Base-by-base conservation (phyloP, 768 basidiomycete genomes). In the Nidula microcarpa region DNA sequence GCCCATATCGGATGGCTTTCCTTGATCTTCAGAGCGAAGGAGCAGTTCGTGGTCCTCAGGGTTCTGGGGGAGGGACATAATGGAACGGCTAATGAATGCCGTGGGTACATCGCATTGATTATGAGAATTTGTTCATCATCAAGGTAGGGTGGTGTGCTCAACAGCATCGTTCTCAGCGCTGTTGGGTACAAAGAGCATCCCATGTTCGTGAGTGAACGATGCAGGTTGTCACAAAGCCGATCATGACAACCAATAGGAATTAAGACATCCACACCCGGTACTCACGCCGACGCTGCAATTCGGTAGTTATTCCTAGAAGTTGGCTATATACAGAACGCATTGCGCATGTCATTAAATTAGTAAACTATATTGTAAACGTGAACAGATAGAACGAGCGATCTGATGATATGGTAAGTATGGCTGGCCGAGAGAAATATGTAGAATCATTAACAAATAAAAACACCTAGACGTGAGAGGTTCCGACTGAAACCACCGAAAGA, bases 11-110 rank as follows among this genome's bases (percentile, higher is more conserved):
- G 23, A 23, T 7, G 61, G 52, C 33, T 51, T 55, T 47, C 43
- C 47, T 33, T 55, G 50, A 53, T 53, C 57, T 9, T 49, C 23
- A 9, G 48, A 49, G 33, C 60, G 60, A 16, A 65, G 62, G 14
- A 67, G 55, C 13, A 69, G 57, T 51, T 68, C 66, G 57, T 66
- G 64, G 49, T 64, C 62, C 32, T 61, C 54, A 17, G 53, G 41
- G 32, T 53, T 35, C 50, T 43, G 33, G 33, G 43, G 17, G 50
- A 58, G 52, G 49, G 41, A 56, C 55, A 57, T 56, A 30, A 46
- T 44, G 41, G 43, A 50, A 11, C 23, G 34, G 17, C 17, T 43
- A n/a, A 30, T 18, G 32, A 10, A 43, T 33, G 50, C 41, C 50
- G 14, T 13, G 30, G 23, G 16, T 17, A 33, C 16, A 23, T 23